Base-by-base conservation (phyloP, 345 rosid genomes). In the Lagerstroemia speciosa region DNA sequence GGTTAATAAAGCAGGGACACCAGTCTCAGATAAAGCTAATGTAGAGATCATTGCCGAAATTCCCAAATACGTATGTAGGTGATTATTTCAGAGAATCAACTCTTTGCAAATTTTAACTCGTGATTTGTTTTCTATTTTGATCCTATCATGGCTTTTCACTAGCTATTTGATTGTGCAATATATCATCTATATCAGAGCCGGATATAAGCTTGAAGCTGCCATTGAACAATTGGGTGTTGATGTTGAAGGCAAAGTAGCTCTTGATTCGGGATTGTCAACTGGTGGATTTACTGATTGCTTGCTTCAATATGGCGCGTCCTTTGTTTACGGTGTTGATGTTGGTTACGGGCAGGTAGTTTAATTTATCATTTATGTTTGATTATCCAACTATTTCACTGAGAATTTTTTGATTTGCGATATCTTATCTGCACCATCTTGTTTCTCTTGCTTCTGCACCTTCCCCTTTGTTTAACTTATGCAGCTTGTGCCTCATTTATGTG, bases 61-160 rank as follows among this genome's bases (percentile, higher is more conserved):
- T 77, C 99, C 98, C 5, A 94, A 91, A 91, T 94, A 80, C 71
- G 98, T 91, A 88, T 94, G 99, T 89, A 94, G 98, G 99, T 94
- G 96, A 94, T 84, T 82, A 81, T 79, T 86, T 74, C 74, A 58
- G 11, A 37, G 29, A 65, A 30, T 48, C 67, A 32, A 67, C 71
- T 62, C 12, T 61, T 27, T 43, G 60, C 29, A 57, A 24, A 3
- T 48, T 73, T 67, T 60, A 12, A 17, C 6, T 67, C 37, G 60
- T 46, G 8, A 24, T 41, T 33, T 40, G 14, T 46, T 27, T n/a
- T 29, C 29, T 24, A n/a, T 65, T 19, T 38, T 40, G 45, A 5
- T 37, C 30, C 27, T 0, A 22, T 15, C 46, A 4, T 45, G 5
- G 60, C 11, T 30, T 27, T n/a, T 9, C 15, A 1, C 63, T 27